phyloP scores from a whole-genome alignment of 1,139 yeast species.

The Magnusiomyces suaveolens region DNA sequence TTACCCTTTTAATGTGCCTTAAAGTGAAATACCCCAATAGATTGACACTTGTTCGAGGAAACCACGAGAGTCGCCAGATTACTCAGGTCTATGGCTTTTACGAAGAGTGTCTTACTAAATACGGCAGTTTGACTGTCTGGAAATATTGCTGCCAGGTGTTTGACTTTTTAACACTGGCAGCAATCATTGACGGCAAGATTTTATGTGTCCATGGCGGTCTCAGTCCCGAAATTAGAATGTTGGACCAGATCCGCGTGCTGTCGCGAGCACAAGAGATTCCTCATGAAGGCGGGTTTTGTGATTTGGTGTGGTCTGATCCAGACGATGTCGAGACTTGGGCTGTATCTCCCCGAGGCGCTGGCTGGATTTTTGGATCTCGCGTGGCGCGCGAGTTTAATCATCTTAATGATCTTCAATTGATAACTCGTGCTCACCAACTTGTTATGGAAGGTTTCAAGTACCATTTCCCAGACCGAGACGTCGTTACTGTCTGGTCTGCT shows the following conservation, averaged over 20 bases:
- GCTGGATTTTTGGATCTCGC: slow-evolving; percentile 90
- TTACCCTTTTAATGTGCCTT: slow-evolving; percentile 80
- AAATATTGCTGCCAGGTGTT: slow-evolving; percentile 94
- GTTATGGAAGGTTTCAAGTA: slow-evolving; percentile 98
- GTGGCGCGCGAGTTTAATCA: slow-evolving; percentile 92
- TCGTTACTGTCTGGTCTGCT: slow-evolving; percentile 96
- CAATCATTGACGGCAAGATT: slow-evolving; percentile 87
- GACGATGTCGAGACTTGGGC: slow-evolving; percentile 98
- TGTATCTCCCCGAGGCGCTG: slow-evolving; percentile 97
- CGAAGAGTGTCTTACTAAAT: slow-evolving; percentile 84
- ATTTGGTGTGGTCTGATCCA: slow-evolving; percentile 95
- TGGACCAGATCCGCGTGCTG: slow-evolving; percentile 88
- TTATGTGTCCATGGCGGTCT: slow-evolving; percentile 94
- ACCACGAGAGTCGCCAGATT: slow-evolving; percentile 89
- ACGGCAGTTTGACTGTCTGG: slow-evolving; percentile 96
- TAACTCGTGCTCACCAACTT: slow-evolving; percentile 95
- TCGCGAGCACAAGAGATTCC: slow-evolving; percentile 99
- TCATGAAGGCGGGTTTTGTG: slow-evolving; percentile 98
- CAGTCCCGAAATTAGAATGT: slow-evolving; percentile 94
- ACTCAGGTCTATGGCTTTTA: slow-evolving; percentile 93
- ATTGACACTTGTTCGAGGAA: slow-evolving; percentile 83
- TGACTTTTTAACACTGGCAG: slow-evolving; percentile 86
- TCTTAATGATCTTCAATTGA: slow-evolving; percentile 73
- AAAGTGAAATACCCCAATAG: slow-evolving; percentile 76
- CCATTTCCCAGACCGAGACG: slow-evolving; percentile 89